Evolutionary conservation across 495 filamentous ascomycete species (phyloP).

Genomic region (Talaromyces ruber): DNA sequence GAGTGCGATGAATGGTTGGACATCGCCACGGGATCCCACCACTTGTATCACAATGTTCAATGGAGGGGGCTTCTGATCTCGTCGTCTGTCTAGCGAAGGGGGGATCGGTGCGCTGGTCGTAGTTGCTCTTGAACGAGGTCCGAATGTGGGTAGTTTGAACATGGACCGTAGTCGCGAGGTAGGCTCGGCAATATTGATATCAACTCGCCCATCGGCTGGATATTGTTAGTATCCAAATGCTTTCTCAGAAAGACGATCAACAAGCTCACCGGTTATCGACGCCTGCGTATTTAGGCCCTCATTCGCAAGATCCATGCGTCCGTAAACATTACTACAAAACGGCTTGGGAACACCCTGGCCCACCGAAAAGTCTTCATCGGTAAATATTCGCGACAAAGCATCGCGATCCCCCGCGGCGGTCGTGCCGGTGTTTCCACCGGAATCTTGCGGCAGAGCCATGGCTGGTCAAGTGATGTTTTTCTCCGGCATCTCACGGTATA

Average conservation of each 20-base stretch:
- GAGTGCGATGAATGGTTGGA: conserved; percentile 66
- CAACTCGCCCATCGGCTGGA: conserved; percentile 57
- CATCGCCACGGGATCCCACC: conserved; percentile 70
- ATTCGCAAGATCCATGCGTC: conserved; percentile 1
- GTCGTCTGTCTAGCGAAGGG: conserved; percentile 47
- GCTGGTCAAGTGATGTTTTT: not conserved
- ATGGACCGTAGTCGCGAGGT: conserved; percentile 38
- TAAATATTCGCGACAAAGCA: not conserved
- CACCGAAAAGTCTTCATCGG: not conserved
- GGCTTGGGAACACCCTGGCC: not conserved
- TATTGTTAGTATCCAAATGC: not conserved
- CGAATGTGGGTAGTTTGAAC: not conserved
- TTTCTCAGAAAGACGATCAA: not conserved
- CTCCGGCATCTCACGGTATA: not conserved
- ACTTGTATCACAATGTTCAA: conserved; percentile 77
- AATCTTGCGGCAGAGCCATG: not conserved
- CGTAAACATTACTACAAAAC: conserved; percentile 3
- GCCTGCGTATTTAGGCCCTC: conserved; percentile 5
- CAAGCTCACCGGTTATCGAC: not conserved
- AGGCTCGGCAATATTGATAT: conserved; percentile 67
- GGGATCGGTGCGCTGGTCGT: conserved; percentile 54
- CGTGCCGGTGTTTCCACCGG: not conserved
- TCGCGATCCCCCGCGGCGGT: not conserved
- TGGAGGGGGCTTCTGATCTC: conserved; percentile 44
- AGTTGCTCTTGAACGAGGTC: conserved; percentile 47